Evolutionary conservation across 371 early-diverging fungal species (phyloP), one percentile per base, ranked within the genome.

Genomic region (Mortierella sp.): DNA sequence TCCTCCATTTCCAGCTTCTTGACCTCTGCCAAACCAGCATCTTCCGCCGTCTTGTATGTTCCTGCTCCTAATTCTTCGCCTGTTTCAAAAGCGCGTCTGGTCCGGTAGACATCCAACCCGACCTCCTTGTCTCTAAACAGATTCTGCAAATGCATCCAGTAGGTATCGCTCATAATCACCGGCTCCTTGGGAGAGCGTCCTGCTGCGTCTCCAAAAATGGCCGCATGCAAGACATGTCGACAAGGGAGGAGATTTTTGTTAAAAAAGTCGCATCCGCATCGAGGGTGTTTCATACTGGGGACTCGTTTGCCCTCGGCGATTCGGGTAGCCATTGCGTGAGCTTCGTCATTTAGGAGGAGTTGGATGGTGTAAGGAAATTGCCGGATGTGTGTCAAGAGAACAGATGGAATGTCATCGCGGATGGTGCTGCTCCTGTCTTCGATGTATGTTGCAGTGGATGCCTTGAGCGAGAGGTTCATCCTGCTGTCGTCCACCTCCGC

Each of bases 401-500:
- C 2, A 10, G n/a, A 14, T 16, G 28, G 16, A 24, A 71, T 26
- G 21, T 45, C 47, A 26, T 45, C 16, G 28, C 1, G 3, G 60
- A 16, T 13, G 13, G 31, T 16, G 60, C 28, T 44, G 63, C 8
- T 63, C 9, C 63, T 4, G 44, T 42, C 71, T 9, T 71, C 47
- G 13, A 8, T 38, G 34, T 14, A 38, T 31, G 65, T 34, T 38
- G 65, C 38, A 16, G 38, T 21, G 21, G 10, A 21, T 19, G 45
- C 28, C n/a, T 45, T 44, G 7, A 44, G 21, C 9, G 44, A 19
- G 9, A 48, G 72, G 9, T 79, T 72, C 2, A 31, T 50, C 38
- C 63, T 77, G 28, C 72, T 77, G 34, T 76, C 77, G 47, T 72
- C 80, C 10, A 76, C n/a, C 26, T 72, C 72, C 10, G 42, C 10